Base-by-base conservation (phyloP, 2,329 filamentous ascomycete genomes). In the Graphilbum ipis-grandicollis region DNA sequence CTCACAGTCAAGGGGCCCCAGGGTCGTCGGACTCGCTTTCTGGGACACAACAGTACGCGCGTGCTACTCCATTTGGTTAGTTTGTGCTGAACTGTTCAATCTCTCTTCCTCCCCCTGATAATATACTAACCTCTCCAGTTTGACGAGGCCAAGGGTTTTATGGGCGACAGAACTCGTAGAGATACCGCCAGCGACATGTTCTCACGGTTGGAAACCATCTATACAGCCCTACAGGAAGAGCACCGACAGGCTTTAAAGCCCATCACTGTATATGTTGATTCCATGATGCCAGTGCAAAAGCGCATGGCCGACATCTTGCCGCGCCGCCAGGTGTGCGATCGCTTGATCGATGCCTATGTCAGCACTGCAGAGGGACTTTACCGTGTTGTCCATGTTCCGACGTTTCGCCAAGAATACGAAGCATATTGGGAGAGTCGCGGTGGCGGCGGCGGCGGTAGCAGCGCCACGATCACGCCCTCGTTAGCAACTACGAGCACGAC, bases 231-330 rank as follows among this genome's bases (percentile, higher is more conserved):
- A 9, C 62, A 64, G 43, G 58, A 63, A 34, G 60, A 66, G 22
- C 59, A 64, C 45, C 54, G 54, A 37, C 60, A 61, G 44, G 58
- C 57, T 0, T 50, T 68, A 30, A 52, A 60, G 5, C 66, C 68
- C 1, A 69, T 71, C 32, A 57, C 64, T 3, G 66, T 71, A 23
- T 71, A 64, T 44, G 66, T 70, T 21, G 65, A 71, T 45, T 71
- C 66, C n/a, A 65, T 70, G 55, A 65, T 68, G 48, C 66, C 68
- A 0, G 58, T 71, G 3, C 61, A 62, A 39, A 68, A 68, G 48
- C 64, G 68, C 33, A 72, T 72, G 68, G 59, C 57, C 22, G 66
- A 71, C 39, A 67, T 71, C 13, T 46, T 71, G 15, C 68, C 68
- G 1, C 61, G 58, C 23, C 43, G 59, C 46, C 40, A 52, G 1